These are phyloP conservation scores for Eremothecium cymbalariae DNA, from an alignment of 1,139 yeast genomes.

Conservation along the genomic window DNA sequence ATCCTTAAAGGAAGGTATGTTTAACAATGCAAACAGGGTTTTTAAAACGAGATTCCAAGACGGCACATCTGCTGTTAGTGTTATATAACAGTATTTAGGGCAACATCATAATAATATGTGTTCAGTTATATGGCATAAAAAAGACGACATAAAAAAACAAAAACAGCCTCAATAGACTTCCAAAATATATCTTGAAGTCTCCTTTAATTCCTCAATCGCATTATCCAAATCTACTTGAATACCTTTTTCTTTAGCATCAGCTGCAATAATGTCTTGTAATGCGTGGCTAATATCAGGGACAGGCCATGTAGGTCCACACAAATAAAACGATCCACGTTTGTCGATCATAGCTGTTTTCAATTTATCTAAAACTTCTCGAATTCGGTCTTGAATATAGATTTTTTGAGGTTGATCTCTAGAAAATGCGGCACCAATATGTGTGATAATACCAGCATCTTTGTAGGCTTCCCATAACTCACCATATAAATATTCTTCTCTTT, in stretches of 20 bases:
- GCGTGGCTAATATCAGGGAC: conserved; percentile 95
- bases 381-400: conserved; percentile 91
- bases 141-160: neutral
- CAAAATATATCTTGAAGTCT: conserved; percentile 80
- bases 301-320: conserved; percentile 99
- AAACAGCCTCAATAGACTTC: conserved; percentile 60
- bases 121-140: conserved; percentile 1
- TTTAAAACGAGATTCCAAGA: conserved; percentile 92
- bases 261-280: conserved; percentile 66
- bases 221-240: conserved; percentile 62
- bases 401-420: conserved; percentile 95
- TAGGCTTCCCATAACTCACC: conserved; percentile 98
- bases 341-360: conserved; percentile 72
- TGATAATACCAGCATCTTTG: conserved; percentile 81
- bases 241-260: conserved; percentile 64
- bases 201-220: conserved; percentile 90
- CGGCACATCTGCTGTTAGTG: conserved; percentile 87
- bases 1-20: conserved; percentile 95
- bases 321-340: conserved; percentile 81
- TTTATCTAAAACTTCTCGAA: conserved; percentile 64
- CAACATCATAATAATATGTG: neutral
- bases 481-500: conserved; percentile 87
- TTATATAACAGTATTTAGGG: conserved; percentile 29
- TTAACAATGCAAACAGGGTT: conserved; percentile 90
- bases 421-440: conserved; percentile 97